A percentile compares a stretch with the other conserved stretches of the same genome.
Evolutionary conservation across 78 protist genomes (phyloP).

Genomic region (Planoprotostelium fungivorum): DNA sequence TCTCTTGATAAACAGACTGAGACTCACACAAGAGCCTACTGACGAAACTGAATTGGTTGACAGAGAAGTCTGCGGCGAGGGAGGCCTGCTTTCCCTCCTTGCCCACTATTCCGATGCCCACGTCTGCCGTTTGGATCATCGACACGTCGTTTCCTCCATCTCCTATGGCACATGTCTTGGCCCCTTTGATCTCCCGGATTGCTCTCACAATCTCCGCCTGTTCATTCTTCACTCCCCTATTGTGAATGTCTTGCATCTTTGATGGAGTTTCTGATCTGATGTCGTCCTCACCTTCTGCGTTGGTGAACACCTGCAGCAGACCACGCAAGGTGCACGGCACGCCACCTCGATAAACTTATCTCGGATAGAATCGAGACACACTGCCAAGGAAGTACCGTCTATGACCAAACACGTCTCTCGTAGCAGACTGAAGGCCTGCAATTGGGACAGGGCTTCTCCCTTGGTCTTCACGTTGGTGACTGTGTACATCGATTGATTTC

Average conservation of each 20-base stretch:
- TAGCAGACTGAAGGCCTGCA: constrained; percentile 56
- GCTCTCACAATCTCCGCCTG: constrained; percentile 75
- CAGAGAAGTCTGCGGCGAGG: constrained; percentile 95
- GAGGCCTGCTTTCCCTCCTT: constrained; percentile 98
- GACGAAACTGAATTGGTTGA: constrained; percentile 82
- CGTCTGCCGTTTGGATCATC: constrained; percentile 98
- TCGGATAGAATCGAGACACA: constrained; percentile 60
- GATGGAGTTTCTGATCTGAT: no score
- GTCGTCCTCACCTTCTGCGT: constrained; percentile 90
- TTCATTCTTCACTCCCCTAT: no score
- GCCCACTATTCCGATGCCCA: constrained; percentile 96
- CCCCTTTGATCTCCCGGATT: constrained; percentile 54
- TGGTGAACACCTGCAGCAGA: constrained; percentile 92
- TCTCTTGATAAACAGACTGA: background rate
- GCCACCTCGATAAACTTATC: constrained; percentile 72
- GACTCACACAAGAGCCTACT: constrained; percentile 41
- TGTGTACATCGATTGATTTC: constrained; percentile 54
- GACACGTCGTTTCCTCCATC: constrained; percentile 98
- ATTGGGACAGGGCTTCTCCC: constrained; percentile 29
- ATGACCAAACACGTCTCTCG: constrained; percentile 74
- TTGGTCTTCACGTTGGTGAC: constrained; percentile 27
- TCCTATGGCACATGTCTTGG: constrained; percentile 87
- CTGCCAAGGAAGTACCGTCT: constrained; percentile 79
- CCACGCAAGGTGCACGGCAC: constrained; percentile 81
- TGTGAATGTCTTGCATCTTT: no score